Conservation (phyloP, 2,329 filamentous ascomycete genomes). For the Dichotomopilus funicola region DNA sequence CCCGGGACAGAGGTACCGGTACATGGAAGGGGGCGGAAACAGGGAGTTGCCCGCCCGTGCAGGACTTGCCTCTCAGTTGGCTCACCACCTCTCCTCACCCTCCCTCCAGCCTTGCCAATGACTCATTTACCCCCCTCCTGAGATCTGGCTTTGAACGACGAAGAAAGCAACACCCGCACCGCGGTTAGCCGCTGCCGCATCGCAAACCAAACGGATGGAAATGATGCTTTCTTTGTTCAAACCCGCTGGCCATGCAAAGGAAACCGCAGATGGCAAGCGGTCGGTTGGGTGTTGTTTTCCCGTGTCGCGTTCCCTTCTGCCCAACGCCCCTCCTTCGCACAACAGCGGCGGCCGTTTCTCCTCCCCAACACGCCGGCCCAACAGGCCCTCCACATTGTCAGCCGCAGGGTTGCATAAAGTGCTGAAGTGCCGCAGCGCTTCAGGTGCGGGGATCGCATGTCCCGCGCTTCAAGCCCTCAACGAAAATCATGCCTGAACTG, state of each 20-base stretch:
- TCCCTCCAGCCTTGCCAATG: constrained; percentile 19
- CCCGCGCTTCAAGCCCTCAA: constrained; percentile 4
- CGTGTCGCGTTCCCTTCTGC: neutral
- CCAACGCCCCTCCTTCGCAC: neutral
- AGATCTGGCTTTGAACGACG: neutral
- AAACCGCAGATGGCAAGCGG: too few relatives aligned
- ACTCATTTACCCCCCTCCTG: constrained; percentile 15
- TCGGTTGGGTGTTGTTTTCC: neutral
- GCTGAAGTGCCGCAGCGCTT: constrained; percentile 13
- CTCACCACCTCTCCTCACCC: constrained; percentile 6
- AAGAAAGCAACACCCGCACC: neutral
- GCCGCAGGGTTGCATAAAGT: constrained; percentile 15
- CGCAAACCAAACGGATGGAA: neutral
- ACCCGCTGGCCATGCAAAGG: too few relatives aligned
- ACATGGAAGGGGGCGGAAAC: constrained; percentile 10
- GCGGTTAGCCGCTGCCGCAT: neutral
- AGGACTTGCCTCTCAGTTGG: neutral
- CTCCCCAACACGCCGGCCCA: neutral
- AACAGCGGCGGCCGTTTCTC: too few relatives aligned
- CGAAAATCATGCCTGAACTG: constrained; percentile 3
- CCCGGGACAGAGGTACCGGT: constrained; percentile 15
- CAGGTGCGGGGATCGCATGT: constrained; percentile 1
- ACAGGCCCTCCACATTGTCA: constrained; percentile 2
- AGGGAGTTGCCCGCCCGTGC: constrained; percentile 7
- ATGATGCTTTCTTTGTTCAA: neutral